These are phyloP conservation scores for Malus sylvestris DNA, from an alignment of 306 rosid genomes.

Conservation along the genomic window DNA sequence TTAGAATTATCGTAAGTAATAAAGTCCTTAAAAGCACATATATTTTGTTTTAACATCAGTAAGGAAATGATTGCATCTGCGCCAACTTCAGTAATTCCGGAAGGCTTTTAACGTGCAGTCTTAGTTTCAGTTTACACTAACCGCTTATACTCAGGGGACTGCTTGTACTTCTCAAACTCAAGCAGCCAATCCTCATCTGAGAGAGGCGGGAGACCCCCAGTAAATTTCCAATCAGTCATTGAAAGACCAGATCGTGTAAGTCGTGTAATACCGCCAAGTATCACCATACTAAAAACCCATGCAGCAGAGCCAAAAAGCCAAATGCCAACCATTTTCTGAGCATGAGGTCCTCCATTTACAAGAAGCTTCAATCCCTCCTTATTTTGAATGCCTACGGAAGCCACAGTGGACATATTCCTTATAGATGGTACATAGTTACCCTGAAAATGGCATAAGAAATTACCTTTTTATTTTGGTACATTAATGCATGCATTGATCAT, in stretches of 20 bases:
- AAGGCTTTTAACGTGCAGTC: not conserved
- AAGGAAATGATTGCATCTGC: not conserved
- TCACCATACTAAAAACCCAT: slow-evolving; percentile 92
- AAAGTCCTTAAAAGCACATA: not conserved
- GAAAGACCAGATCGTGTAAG: slow-evolving; percentile 92
- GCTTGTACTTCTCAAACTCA: slow-evolving; percentile 76
- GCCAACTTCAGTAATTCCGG: not conserved
- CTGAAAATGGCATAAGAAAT: slow-evolving; percentile 21
- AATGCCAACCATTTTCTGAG: slow-evolving; percentile 65
- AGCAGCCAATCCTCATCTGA: slow-evolving; percentile 61
- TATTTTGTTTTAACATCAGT: not conserved
- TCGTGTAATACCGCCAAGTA: slow-evolving; percentile 83
- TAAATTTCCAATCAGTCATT: slow-evolving; percentile 89
- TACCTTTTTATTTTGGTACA: not conserved
- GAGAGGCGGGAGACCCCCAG: slow-evolving; percentile 67
- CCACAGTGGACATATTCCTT: slow-evolving; percentile 42
- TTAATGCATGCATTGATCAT: not conserved
- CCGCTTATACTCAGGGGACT: slow-evolving; percentile 87
- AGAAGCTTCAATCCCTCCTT: slow-evolving; percentile 63
- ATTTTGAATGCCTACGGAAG: slow-evolving; percentile 26
- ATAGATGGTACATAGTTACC: slow-evolving; percentile 27
- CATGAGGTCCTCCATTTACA: slow-evolving; percentile 63
- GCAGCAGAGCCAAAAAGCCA: slow-evolving; percentile 92
- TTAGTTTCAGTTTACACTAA: slow-evolving; percentile 19
- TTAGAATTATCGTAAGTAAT: not conserved